phyloP scores from a whole-genome alignment of 768 basidiomycete genomes.

The Crassisporium funariophilum region DNA sequence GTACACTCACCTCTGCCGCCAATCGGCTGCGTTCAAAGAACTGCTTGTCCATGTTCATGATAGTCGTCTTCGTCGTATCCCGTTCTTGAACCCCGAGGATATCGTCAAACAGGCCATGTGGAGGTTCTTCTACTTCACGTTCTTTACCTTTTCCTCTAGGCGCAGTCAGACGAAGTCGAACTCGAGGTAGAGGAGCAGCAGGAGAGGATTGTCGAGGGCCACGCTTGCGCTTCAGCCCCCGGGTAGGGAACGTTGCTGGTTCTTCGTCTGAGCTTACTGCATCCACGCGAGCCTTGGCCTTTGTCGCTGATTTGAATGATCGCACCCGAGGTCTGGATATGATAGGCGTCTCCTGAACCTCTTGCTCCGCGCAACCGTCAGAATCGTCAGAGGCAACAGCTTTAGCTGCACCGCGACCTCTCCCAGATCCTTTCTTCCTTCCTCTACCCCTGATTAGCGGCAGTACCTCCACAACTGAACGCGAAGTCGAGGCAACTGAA shows the following conservation, averaged over 20 bases:
- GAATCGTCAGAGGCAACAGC: slow-evolving; percentile 20
- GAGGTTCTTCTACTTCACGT: slow-evolving; percentile 60
- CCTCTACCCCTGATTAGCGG: slow-evolving; percentile 11
- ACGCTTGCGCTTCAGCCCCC: slow-evolving; percentile 48
- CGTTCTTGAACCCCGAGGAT: slow-evolving; percentile 69
- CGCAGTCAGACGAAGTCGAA: slow-evolving; percentile 55
- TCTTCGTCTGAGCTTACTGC: slow-evolving; percentile 40
- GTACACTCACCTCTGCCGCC: slow-evolving; percentile 68
- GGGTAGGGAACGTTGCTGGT: slow-evolving; percentile 24
- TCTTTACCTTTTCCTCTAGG: slow-evolving; percentile 72
- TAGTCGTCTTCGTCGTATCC: slow-evolving; percentile 69
- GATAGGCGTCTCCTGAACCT: slow-evolving; percentile 27
- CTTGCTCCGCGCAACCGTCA: slow-evolving; percentile 33
- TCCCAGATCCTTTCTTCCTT: slow-evolving; percentile 23
- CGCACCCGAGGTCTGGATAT: slow-evolving; percentile 13
- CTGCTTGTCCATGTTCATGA: slow-evolving; percentile 60
- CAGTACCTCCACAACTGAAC: slow-evolving; percentile 17
- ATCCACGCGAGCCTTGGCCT: slow-evolving; percentile 15
- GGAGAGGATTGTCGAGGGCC: slow-evolving; percentile 43
- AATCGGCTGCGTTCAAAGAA: slow-evolving; percentile 73
- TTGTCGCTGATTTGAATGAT: slow-evolving; percentile 27
- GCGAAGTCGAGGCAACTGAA: slow-evolving; percentile 34
- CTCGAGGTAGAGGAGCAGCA: slow-evolving; percentile 35
- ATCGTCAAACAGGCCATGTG: slow-evolving; percentile 80
- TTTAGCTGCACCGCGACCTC: slow-evolving; percentile 34